Percentiles rank a stretch among this genome's conserved stretches.
These are phyloP conservation scores for Camelina hispida DNA, from an alignment of 345 rosid genomes.

Conservation along the genomic window DNA sequence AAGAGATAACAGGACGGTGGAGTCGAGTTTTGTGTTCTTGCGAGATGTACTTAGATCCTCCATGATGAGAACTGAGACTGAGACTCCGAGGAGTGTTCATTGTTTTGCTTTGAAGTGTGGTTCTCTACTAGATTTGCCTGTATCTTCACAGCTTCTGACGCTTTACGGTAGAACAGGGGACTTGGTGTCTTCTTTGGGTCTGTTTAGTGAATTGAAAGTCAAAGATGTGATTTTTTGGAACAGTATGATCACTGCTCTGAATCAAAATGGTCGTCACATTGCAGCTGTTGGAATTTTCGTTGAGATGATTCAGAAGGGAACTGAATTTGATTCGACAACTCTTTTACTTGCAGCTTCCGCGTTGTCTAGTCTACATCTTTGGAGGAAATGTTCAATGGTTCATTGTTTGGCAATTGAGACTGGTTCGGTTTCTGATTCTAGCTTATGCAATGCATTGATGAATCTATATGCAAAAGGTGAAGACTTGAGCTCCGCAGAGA, in stretches of 20 bases:
- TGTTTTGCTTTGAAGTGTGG: slow-evolving; percentile 66
- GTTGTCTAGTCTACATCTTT: slow-evolving; percentile 33
- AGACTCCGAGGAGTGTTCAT: slow-evolving; percentile 45
- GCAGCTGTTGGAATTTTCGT: slow-evolving; percentile 48
- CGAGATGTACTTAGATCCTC: slow-evolving; percentile 46
- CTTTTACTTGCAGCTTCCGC: slow-evolving; percentile 56
- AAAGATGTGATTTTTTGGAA: slow-evolving; percentile 66
- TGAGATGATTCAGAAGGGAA: slow-evolving; percentile 49
- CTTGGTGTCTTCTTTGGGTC: slow-evolving; percentile 41
- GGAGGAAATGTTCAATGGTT: slow-evolving; percentile 43
- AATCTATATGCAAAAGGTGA: slow-evolving; percentile 66
- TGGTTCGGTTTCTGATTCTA: slow-evolving; percentile 52
- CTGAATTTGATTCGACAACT: slow-evolving; percentile 61
- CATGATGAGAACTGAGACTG: slow-evolving; percentile 30
- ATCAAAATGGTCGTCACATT: slow-evolving; percentile 46
- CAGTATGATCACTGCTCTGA: slow-evolving; percentile 60
- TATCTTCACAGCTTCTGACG: slow-evolving; percentile 54
- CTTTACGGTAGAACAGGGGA: slow-evolving; percentile 54
- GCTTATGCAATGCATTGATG: slow-evolving; percentile 57
- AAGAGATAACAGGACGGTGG: slow-evolving; percentile 33
- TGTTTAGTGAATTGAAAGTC: slow-evolving; percentile 50
- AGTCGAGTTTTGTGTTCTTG: slow-evolving; percentile 33
- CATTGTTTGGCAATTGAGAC: slow-evolving; percentile 55
- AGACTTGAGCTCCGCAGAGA: slow-evolving; percentile 54
- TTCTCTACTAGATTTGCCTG: slow-evolving; percentile 52